Conservation (phyloP, 768 basidiomycete genomes). For the Mycena epipterygia region DNA sequence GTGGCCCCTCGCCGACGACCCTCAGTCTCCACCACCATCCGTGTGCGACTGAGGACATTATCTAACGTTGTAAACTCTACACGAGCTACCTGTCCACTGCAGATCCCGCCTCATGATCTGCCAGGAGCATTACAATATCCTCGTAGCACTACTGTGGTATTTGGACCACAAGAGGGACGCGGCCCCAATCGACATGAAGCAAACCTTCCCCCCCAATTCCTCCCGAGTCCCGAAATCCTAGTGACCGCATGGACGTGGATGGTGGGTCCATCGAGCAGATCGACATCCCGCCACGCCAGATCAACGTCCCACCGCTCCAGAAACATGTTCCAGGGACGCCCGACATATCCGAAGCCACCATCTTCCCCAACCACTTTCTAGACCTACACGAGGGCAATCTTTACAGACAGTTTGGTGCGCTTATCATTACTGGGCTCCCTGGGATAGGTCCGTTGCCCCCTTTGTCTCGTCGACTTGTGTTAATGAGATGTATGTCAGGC, state of each 20-base stretch:
- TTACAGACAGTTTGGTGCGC: conserved; percentile 6
- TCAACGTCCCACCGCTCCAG: neutral
- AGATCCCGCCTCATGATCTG: too few relatives aligned
- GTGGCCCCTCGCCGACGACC: neutral
- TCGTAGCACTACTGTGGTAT: conserved; percentile 20
- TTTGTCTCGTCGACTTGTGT: conserved; percentile 7
- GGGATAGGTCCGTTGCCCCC: conserved; percentile 20
- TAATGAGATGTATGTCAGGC: conserved; percentile 10
- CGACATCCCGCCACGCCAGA: too few relatives aligned
- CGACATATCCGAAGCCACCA: conserved; percentile 12
- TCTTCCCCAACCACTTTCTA: conserved; percentile 15
- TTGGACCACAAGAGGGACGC: conserved; percentile 17
- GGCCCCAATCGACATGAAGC: too few relatives aligned
- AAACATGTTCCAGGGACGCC: conserved; percentile 12
- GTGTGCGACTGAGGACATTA: neutral
- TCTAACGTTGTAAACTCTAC: too few relatives aligned
- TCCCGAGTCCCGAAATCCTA: too few relatives aligned
- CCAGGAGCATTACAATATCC: conserved; percentile 17
- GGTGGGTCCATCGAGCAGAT: too few relatives aligned
- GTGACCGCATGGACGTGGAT: too few relatives aligned
- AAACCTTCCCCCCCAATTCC: too few relatives aligned
- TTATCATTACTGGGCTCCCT: conserved; percentile 19
- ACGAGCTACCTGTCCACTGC: too few relatives aligned
- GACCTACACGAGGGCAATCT: conserved; percentile 7
- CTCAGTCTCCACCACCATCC: conserved; percentile 4